Evolutionary conservation across 169 alveolate species (phyloP).

Genomic region (Cytauxzoon felis): DNA sequence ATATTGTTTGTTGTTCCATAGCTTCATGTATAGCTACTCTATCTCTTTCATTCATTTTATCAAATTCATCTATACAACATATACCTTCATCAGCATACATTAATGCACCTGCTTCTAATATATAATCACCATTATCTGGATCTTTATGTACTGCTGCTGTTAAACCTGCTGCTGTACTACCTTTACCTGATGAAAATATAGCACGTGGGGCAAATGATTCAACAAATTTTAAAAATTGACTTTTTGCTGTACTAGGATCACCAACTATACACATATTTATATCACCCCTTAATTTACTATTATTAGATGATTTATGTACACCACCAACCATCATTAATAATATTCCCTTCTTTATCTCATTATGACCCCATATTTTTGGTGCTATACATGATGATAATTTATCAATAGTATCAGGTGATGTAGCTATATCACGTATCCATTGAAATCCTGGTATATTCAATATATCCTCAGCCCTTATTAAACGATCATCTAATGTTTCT

Average conservation of each 20-base stretch:
- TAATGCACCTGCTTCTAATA: conserved; percentile 97
- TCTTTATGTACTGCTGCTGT: conserved; percentile 96
- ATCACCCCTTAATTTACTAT: conserved; percentile 93
- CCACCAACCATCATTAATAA: conserved; percentile 95
- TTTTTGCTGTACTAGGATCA: conserved; percentile 97
- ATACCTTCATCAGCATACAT: conserved; percentile 97
- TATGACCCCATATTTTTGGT: conserved; percentile 94
- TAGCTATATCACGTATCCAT: conserved; percentile 75
- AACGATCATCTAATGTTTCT: conserved; percentile 58
- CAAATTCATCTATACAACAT: conserved; percentile 97
- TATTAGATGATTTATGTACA: conserved; percentile 89
- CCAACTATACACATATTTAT: conserved; percentile 95
- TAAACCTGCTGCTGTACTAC: conserved; percentile 95
- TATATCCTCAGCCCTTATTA: conserved; percentile 67
- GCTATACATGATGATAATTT: conserved; percentile 88
- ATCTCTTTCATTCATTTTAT: conserved; percentile 94
- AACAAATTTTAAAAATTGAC: conserved; percentile 91
- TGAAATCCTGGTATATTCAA: conserved; percentile 65
- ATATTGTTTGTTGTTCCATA: conserved; percentile 97
- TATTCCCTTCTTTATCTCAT: conserved; percentile 94
- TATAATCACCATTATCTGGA: conserved; percentile 94
- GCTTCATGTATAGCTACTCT: conserved; percentile 99
- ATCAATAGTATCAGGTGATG: conserved; percentile 70
- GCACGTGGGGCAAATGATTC: conserved; percentile 89
- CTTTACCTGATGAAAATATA: conserved; percentile 93